Conservation (phyloP, 345 rosid species). For the Aethionema arabicum region DNA sequence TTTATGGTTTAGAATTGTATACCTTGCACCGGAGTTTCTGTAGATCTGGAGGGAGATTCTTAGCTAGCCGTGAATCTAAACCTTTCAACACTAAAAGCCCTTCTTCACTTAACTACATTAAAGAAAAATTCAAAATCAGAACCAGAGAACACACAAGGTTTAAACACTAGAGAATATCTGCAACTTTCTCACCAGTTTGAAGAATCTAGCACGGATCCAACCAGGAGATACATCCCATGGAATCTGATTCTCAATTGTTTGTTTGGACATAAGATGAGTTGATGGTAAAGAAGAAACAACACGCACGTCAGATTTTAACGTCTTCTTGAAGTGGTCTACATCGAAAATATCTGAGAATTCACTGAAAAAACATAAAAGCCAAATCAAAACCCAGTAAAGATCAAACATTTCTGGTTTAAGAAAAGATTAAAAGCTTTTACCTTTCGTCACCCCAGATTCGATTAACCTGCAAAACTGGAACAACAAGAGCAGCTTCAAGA, state of each 20-base stretch:
- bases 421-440: slow-evolving; percentile 27
- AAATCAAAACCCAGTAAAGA: slow-evolving; percentile 6
- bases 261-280: slow-evolving; percentile 58
- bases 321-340: slow-evolving; percentile 66
- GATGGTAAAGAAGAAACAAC: slow-evolving; percentile 73
- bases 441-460: slow-evolving; percentile 73
- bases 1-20: neutral
- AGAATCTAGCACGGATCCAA: slow-evolving; percentile 71
- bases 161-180: slow-evolving; percentile 7
- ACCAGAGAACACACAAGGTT: neutral
- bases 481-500: slow-evolving; percentile 72
- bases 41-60: slow-evolving; percentile 64
- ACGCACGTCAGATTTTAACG: slow-evolving; percentile 55
- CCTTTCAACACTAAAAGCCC: slow-evolving; percentile 64
- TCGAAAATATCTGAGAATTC: slow-evolving; percentile 67
- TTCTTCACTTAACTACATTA: slow-evolving; percentile 57
- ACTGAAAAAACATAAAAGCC: slow-evolving; percentile 35
- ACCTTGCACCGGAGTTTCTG: slow-evolving; percentile 86
- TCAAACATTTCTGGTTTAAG: neutral
- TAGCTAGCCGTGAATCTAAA: slow-evolving; percentile 65
- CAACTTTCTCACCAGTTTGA: slow-evolving; percentile 42
- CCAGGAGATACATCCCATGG: slow-evolving; percentile 60
- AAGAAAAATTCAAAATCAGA: neutral
- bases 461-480: slow-evolving; percentile 70
- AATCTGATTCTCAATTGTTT: slow-evolving; percentile 51